phyloP scores from a whole-genome alignment of 257 asterid species.

The Sherardia arvensis region DNA sequence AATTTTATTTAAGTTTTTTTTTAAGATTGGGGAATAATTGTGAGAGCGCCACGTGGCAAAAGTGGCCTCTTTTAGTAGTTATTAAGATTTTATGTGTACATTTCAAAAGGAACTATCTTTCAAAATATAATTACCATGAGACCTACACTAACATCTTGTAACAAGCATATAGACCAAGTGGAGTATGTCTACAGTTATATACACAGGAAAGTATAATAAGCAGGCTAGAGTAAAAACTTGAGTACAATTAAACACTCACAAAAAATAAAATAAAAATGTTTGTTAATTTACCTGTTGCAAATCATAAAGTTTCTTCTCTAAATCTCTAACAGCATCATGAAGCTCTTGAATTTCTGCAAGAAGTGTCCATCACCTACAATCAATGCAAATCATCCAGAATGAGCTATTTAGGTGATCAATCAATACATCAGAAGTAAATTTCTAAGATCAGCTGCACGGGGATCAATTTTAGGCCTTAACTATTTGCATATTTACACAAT shows the following conservation, averaged over 20 bases:
- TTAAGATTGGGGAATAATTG: no score
- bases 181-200: neutral
- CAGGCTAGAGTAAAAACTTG: neutral
- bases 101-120: no score
- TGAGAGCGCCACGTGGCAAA: no score
- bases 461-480: neutral
- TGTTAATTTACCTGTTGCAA: constrained; percentile 92
- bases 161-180: neutral
- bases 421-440: neutral
- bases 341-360: constrained; percentile 98
- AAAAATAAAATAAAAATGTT: neutral
- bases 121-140: neutral
- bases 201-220: no score
- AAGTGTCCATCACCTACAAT: constrained; percentile 87
- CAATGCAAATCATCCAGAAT: constrained; percentile 1
- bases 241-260: neutral
- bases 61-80: no score
- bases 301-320: constrained; percentile 92
- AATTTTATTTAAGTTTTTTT: no score
- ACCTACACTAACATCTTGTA: neutral
- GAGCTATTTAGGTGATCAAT: neutral
- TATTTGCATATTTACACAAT: neutral
- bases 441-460: neutral
- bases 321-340: constrained; percentile 93
- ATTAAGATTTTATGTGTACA: no score